Evolutionary conservation across 208 protist species (phyloP).

Genomic region (Endotrypanum monterogeii): DNA sequence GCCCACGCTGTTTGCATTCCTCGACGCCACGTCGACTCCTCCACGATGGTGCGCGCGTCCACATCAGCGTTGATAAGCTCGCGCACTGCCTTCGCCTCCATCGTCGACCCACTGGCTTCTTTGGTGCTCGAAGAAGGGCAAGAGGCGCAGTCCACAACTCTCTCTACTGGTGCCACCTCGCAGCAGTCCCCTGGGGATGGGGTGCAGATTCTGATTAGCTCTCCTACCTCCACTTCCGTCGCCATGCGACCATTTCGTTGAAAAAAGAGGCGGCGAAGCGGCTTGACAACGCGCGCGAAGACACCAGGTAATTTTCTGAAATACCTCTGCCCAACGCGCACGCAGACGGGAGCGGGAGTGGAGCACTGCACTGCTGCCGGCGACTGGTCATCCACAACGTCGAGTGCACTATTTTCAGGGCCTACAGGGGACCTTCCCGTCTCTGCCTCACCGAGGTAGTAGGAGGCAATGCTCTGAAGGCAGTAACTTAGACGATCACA

Average conservation of each 20-base stretch:
- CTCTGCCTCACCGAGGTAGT: conserved; percentile 32
- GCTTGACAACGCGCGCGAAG: conserved; percentile 50
- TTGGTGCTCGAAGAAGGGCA: neutral
- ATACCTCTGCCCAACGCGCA: neutral
- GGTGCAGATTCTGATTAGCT: conserved; percentile 16
- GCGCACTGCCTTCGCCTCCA: neutral
- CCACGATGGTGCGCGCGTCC: neutral
- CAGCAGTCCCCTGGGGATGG: neutral
- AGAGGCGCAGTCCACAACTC: neutral
- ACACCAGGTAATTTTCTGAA: conserved; percentile 47
- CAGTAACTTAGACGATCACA: conserved; percentile 40
- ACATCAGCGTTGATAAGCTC: conserved; percentile 7
- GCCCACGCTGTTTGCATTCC: conserved; percentile 16
- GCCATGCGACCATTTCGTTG: conserved; percentile 49
- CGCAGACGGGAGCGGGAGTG: neutral
- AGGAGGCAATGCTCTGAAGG: conserved; percentile 31
- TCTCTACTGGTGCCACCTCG: neutral
- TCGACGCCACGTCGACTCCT: conserved; percentile 24
- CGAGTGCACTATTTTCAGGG: neutral
- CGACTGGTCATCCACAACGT: neutral
- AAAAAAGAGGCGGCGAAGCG: conserved; percentile 59
- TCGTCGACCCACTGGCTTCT: neutral
- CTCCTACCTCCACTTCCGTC: conserved; percentile 49
- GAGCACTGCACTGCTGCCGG: neutral
- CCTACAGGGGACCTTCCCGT: neutral